Base-by-base conservation (phyloP, 345 rosid species). In the Reutealis trisperma region DNA sequence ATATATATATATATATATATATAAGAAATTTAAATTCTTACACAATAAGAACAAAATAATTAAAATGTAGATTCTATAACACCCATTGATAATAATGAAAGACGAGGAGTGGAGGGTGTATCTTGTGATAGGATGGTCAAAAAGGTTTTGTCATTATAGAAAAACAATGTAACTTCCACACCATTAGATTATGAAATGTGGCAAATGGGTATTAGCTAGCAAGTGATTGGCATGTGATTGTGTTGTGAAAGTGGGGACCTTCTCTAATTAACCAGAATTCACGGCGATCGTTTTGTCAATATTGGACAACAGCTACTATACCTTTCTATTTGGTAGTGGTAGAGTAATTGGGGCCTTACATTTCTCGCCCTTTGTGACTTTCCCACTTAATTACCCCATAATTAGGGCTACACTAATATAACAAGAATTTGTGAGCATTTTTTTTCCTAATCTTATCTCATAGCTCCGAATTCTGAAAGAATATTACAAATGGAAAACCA, bases 71-170 rank as follows among this genome's bases (percentile, higher is more conserved):
- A 63, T 25, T 45, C 24, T 25, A 22, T 0, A 1, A 27, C 41
- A 1, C 0, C 8, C 18, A 37, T n/a, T 5, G 57, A 52, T 9
- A 4, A 5, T 66, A 45, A 67, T 5, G 11, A 24, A 22, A 41
- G 54, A 59, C 16, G 0, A n/a, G 13, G 5, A 6, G n/a, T 52
- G 3, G n/a, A 24, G 14, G 41, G 13, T 30, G 49, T 22, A 22
- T 41, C 8, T 21, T 75, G 67, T 67, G 78, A 75, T 67, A 10
- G 66, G 72, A 76, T 15, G 59, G 66, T 44, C 67, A 12, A 67
- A 58, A 76, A 76, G n/a, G 49, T 2, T 11, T 0, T 54, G 59
- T 54, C 59, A 6, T 54, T 18, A 37, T 37, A 5, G 41, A 15
- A 15, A 8, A 1, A 8, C 2, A 49, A 10, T 25, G 42, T 5